These are phyloP conservation scores for Sabuloglossum arenarium DNA, from an alignment of 495 filamentous ascomycete genomes.

Conservation along the genomic window DNA sequence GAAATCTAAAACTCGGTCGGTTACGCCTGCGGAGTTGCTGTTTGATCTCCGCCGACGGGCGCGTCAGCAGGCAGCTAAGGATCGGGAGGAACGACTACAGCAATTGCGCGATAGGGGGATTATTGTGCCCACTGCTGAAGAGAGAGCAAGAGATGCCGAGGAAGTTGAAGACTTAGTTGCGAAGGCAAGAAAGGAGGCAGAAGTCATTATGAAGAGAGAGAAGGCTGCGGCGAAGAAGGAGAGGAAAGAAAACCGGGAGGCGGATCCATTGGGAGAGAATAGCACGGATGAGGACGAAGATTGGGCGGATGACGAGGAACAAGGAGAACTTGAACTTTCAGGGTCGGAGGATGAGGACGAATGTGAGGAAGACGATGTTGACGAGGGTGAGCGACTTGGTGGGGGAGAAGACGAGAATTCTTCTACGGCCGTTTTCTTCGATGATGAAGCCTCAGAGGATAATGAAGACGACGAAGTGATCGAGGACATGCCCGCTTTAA, in stretches of 20 bases:
- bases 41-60: conserved; percentile 43
- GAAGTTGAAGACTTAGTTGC: conserved; percentile 76
- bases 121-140: conserved; percentile 66
- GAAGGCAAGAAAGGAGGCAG: conserved; percentile 59
- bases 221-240: conserved; percentile 44
- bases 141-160: conserved; percentile 56
- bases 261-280: conserved; percentile 29
- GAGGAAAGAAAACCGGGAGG: conserved; percentile 27
- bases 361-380: conserved; percentile 26
- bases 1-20: conserved; percentile 20
- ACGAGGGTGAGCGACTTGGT: conserved; percentile 15
- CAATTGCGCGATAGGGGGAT: conserved; percentile 60
- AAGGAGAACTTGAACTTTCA: conserved; percentile 32
- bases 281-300: conserved; percentile 45
- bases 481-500: conserved; percentile 8
- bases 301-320: conserved; percentile 26
- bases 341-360: conserved; percentile 30
- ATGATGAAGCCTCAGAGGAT: conserved; percentile 20
- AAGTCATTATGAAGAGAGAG: conserved; percentile 59
- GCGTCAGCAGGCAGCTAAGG: conserved; percentile 55
- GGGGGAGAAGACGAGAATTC: conserved; percentile 13
- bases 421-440: conserved; percentile 13
- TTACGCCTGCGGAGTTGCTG: conserved; percentile 53
- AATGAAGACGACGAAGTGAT: conserved; percentile 16
- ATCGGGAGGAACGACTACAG: conserved; percentile 59